These are phyloP conservation scores for Saccharomycopsis fibuligera DNA, from an alignment of 805 yeast genomes.

Conservation along the genomic window DNA sequence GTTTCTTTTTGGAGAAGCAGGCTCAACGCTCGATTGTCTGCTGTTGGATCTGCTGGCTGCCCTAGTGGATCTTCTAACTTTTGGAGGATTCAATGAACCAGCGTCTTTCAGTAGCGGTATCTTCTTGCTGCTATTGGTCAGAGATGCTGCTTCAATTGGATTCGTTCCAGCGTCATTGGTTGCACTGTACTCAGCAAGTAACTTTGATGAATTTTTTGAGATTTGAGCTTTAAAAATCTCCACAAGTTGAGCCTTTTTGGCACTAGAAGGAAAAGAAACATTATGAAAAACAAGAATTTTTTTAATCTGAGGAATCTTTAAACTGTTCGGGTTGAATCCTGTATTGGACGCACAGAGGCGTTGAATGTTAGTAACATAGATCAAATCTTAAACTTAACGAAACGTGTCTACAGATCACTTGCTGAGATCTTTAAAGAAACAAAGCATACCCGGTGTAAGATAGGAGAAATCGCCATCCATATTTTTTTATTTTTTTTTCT, in stretches of 20 bases:
- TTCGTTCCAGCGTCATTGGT: background rate
- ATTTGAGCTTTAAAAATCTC: constrained; percentile 52
- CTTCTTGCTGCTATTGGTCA: too few relatives aligned
- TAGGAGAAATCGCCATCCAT: constrained; percentile 21
- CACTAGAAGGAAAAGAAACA: constrained; percentile 53
- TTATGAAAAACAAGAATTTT: constrained; percentile 55
- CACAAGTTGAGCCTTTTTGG: constrained; percentile 64
- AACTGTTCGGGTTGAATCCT: constrained; percentile 62
- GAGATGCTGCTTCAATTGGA: background rate
- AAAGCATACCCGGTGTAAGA: constrained; percentile 14
- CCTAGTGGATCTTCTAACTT: background rate
- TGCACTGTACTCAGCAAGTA: constrained; percentile 25
- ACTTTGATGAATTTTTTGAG: constrained; percentile 39
- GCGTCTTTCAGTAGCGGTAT: too few relatives aligned
- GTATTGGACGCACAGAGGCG: constrained; percentile 24
- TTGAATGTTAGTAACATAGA: background rate
- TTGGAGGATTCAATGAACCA: background rate
- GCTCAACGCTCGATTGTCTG: background rate
- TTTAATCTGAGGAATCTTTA: constrained; percentile 67
- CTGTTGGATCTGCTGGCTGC: background rate
- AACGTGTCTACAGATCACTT: background rate
- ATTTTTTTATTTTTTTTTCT: background rate
- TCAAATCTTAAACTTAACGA: background rate
- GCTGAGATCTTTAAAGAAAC: background rate
- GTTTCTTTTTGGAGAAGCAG: background rate